Conservation (phyloP, 2,329 filamentous ascomycete genomes). For the Colletotrichum salicis region DNA sequence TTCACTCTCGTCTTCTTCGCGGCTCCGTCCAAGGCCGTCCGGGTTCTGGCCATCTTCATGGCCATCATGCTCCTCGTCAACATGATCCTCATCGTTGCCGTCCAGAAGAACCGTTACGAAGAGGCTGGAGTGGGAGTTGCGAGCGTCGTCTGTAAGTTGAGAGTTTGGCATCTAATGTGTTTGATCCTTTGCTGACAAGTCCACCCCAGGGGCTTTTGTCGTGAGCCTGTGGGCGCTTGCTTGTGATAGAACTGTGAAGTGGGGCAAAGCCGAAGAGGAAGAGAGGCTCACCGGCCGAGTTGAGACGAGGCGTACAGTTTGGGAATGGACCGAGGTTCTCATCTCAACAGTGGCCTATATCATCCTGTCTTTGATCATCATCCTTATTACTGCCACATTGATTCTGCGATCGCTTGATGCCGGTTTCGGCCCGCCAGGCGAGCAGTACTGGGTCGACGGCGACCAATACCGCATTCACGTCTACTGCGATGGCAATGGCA, state of each 20-base stretch:
- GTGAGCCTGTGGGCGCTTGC: slow-evolving; percentile 83
- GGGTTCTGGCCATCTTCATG: slow-evolving; percentile 76
- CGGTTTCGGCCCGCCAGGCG: slow-evolving; percentile 76
- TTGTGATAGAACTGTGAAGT: slow-evolving; percentile 84
- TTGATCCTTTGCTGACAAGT: neutral
- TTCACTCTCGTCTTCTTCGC: slow-evolving; percentile 88
- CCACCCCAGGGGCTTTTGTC: slow-evolving; percentile 71
- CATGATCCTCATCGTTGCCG: slow-evolving; percentile 81
- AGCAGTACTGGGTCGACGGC: slow-evolving; percentile 82
- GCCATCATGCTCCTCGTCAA: slow-evolving; percentile 76
- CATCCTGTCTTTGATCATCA: slow-evolving; percentile 72
- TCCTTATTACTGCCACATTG: slow-evolving; percentile 83
- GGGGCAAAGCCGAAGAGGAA: slow-evolving; percentile 94
- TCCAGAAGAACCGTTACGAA: slow-evolving; percentile 79
- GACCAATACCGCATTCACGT: slow-evolving; percentile 89
- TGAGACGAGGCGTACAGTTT: slow-evolving; percentile 83
- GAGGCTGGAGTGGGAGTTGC: slow-evolving; percentile 93
- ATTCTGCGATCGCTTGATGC: slow-evolving; percentile 84
- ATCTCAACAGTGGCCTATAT: slow-evolving; percentile 77
- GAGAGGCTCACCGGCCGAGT: slow-evolving; percentile 89
- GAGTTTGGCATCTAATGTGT: neutral
- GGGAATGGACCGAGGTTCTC: slow-evolving; percentile 86
- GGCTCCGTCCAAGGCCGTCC: slow-evolving; percentile 81
- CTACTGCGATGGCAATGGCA: slow-evolving; percentile 81
- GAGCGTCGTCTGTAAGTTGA: slow-evolving; percentile 73